Evolutionary conservation across 805 yeast species (phyloP).

Genomic region (Wickerhamiella lipophila): DNA sequence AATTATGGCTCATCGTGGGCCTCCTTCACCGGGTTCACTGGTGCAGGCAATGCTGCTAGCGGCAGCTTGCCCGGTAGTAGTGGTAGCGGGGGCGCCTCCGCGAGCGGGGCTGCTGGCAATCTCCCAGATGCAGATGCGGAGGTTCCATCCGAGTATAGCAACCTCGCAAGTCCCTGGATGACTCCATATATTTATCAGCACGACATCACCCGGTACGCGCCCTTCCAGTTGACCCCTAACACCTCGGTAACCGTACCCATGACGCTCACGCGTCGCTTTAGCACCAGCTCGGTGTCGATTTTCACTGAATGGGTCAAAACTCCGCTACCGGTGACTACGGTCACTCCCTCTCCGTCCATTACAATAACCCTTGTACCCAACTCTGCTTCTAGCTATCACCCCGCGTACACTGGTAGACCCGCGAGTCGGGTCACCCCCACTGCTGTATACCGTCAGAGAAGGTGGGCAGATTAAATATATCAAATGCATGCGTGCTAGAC

Average conservation of each 20-base stretch:
- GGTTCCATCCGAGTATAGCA: slow-evolving; percentile 31
- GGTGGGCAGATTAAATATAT: slow-evolving; percentile 15
- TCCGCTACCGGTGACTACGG: slow-evolving; percentile 46
- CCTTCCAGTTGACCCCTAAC: slow-evolving; percentile 87
- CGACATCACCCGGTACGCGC: slow-evolving; percentile 69
- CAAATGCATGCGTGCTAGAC: neutral
- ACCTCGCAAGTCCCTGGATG: slow-evolving; percentile 39
- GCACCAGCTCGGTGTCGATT: slow-evolving; percentile 56
- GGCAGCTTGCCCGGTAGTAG: slow-evolving; percentile 11
- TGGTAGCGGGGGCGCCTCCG: neutral
- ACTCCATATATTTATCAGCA: slow-evolving; percentile 69
- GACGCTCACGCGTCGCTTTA: slow-evolving; percentile 52
- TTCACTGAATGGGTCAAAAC: slow-evolving; percentile 37
- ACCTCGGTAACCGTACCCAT: slow-evolving; percentile 42
- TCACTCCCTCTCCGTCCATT: slow-evolving; percentile 79
- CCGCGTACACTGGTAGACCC: slow-evolving; percentile 50
- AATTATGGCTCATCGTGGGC: slow-evolving; percentile 29
- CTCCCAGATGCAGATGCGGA: slow-evolving; percentile 36
- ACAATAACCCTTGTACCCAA: slow-evolving; percentile 50
- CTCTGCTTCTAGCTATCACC: slow-evolving; percentile 48
- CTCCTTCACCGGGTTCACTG: slow-evolving; percentile 57
- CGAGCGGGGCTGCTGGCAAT: slow-evolving; percentile 20
- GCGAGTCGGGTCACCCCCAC: slow-evolving; percentile 36
- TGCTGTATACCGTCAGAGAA: slow-evolving; percentile 9
- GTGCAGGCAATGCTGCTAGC: slow-evolving; percentile 29